phyloP scores from a whole-genome alignment of 2,329 filamentous ascomycete genomes.

The Sarocladium oryzae region DNA sequence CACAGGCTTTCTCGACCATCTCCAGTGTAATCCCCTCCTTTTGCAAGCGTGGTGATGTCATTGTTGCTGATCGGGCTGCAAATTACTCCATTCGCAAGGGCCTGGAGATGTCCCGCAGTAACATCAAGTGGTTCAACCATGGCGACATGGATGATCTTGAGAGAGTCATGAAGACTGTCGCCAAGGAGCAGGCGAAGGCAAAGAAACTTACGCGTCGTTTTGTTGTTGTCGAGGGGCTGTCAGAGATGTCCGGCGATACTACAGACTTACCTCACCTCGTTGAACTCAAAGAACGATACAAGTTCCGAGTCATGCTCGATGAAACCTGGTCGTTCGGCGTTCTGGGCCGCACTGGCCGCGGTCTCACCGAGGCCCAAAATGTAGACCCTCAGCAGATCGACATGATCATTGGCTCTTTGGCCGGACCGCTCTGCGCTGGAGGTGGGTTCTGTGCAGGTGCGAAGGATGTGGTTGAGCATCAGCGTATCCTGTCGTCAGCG shows the following conservation, averaged over 20 bases:
- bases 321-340: slow-evolving; percentile 98
- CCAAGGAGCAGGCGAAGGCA: slow-evolving; percentile 75
- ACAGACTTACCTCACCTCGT: slow-evolving; percentile 82
- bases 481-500: slow-evolving; percentile 84
- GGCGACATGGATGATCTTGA: slow-evolving; percentile 94
- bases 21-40: slow-evolving; percentile 96
- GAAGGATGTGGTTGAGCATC: slow-evolving; percentile 89
- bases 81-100: slow-evolving; percentile 95
- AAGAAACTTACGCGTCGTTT: slow-evolving; percentile 89
- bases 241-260: slow-evolving; percentile 83
- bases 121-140: slow-evolving; percentile 89
- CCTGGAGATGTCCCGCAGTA: slow-evolving; percentile 86
- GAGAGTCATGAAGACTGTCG: slow-evolving; percentile 74
- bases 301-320: slow-evolving; percentile 94
- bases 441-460: slow-evolving; percentile 94
- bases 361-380: slow-evolving; percentile 92
- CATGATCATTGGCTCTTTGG: slow-evolving; percentile 92
- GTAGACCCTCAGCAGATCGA: slow-evolving; percentile 90
- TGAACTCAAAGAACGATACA: slow-evolving; percentile 91
- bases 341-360: slow-evolving; percentile 82
- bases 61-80: slow-evolving; percentile 87
- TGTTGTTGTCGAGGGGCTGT: slow-evolving; percentile 91
- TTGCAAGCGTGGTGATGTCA: slow-evolving; percentile 94
- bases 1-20: slow-evolving; percentile 93
- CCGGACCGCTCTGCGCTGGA: slow-evolving; percentile 83